Conservation (phyloP, 495 filamentous ascomycete species). For the Hyaloscypha finlandica region DNA sequence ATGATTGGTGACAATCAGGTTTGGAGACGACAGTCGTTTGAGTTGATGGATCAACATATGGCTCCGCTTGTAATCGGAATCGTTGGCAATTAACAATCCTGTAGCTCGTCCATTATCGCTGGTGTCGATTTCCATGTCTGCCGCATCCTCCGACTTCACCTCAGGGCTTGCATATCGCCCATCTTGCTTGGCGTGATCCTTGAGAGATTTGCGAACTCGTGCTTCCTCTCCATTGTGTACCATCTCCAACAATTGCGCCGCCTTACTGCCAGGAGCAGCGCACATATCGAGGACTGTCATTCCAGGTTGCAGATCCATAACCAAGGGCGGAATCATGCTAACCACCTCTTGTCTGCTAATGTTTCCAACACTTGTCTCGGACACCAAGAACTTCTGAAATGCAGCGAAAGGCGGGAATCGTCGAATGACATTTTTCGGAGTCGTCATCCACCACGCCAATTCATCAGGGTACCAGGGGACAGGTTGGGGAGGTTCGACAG, state of each 20-base stretch:
- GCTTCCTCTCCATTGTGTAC: conserved; percentile 90
- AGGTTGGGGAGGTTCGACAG: conserved; percentile 75
- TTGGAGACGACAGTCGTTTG: conserved; percentile 94
- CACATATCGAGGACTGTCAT: conserved; percentile 95
- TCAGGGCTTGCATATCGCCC: conserved; percentile 50
- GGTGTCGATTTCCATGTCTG: conserved; percentile 55
- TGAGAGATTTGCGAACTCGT: conserved; percentile 62
- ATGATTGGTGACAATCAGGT: conserved; percentile 96
- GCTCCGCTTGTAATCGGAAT: conserved; percentile 89
- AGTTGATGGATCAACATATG: conserved; percentile 98
- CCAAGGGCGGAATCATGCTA: conserved; percentile 95
- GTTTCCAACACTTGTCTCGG: conserved; percentile 94
- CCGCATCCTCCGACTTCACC: conserved; percentile 48
- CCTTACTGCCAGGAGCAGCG: conserved; percentile 95
- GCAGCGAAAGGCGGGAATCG: conserved; percentile 88
- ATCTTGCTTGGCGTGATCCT: conserved; percentile 53
- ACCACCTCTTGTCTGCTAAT: conserved; percentile 96
- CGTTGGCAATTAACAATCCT: conserved; percentile 91
- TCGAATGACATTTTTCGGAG: conserved; percentile 88
- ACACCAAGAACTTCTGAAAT: conserved; percentile 98
- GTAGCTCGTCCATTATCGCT: conserved; percentile 83
- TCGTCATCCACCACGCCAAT: conserved; percentile 95
- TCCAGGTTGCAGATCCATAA: conserved; percentile 86
- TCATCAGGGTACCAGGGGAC: conserved; percentile 92
- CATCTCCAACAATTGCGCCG: conserved; percentile 92